Conservation (phyloP, 805 yeast genomes). For the Jamesozyma gamospora region DNA sequence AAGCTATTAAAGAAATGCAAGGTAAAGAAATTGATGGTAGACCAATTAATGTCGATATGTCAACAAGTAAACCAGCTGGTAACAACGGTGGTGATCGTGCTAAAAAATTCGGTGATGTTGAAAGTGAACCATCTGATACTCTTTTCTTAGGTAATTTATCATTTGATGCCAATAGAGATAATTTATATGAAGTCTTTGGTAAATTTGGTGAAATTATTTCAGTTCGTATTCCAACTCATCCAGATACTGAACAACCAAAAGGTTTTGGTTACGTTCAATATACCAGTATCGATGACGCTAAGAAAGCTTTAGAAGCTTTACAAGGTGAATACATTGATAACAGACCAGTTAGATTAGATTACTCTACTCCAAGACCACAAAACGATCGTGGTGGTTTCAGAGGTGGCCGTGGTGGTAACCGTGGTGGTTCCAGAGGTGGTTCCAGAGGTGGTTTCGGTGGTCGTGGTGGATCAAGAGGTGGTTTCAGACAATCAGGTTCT, state of each 20-base stretch:
- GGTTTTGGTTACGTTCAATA: conserved; percentile 98
- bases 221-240: conserved; percentile 94
- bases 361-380: conserved; percentile 77
- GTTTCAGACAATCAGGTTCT: conserved; percentile 22
- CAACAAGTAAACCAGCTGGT: conserved; percentile 68
- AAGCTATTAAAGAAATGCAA: conserved; percentile 75
- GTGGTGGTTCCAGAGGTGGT: conserved; percentile 30
- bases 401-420: conserved; percentile 30
- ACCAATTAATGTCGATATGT: conserved; percentile 87
- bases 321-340: conserved; percentile 86
- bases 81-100: conserved; percentile 68
- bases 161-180: conserved; percentile 78
- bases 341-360: conserved; percentile 91
- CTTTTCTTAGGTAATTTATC: conserved; percentile 93
- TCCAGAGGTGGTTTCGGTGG: conserved; percentile 25
- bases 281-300: conserved; percentile 78
- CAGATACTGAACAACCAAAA: conserved; percentile 97
- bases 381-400: conserved; percentile 34
- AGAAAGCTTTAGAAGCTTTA: conserved; percentile 74
- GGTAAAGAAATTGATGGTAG: conserved; percentile 96
- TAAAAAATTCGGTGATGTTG: conserved; percentile 78
- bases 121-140: conserved; percentile 90
- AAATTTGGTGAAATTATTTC: conserved; percentile 75
- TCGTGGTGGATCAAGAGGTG: conserved; percentile 17
- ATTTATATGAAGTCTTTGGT: conserved; percentile 60